Evolutionary conservation across 495 filamentous ascomycete genomes (phyloP).

Genomic region (Podospora pseudoanserina): DNA sequence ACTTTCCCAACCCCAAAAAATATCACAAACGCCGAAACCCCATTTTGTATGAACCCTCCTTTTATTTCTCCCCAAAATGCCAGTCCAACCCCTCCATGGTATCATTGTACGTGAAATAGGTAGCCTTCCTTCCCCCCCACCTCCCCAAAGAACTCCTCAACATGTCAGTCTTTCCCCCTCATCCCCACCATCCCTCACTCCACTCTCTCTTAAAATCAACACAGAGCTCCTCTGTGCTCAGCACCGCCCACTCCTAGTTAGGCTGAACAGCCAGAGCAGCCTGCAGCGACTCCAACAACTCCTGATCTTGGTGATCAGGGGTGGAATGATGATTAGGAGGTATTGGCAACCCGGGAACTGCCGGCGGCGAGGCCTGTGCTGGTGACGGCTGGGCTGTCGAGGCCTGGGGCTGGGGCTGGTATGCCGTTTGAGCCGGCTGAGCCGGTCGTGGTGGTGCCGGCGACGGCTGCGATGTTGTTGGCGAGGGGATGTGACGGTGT

Average conservation of each 20-base stretch:
- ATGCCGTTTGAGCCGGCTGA: not conserved
- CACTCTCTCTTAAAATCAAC: not conserved
- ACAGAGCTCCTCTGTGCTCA: not conserved
- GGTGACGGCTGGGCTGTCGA: not conserved
- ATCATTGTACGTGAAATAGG: not conserved
- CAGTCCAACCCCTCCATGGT: not conserved
- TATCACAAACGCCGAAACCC: not conserved
- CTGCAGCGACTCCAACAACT: not conserved
- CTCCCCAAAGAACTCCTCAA: too few relatives aligned
- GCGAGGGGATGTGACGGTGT: not conserved
- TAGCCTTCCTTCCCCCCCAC: too few relatives aligned
- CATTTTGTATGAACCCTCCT: not conserved
- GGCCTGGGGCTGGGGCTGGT: not conserved
- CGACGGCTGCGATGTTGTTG: not conserved
- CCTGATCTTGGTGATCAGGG: not conserved
- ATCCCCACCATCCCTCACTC: not conserved
- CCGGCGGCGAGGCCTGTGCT: not conserved
- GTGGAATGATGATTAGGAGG: not conserved
- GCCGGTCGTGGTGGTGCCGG: not conserved
- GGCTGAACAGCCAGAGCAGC: not conserved
- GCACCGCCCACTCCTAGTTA: not conserved
- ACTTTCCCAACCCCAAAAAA: not conserved
- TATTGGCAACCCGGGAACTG: not conserved
- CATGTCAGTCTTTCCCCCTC: too few relatives aligned
- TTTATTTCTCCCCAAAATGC: not conserved